A percentile compares a stretch with the other conserved stretches of the same genome.
Conservation (phyloP, 768 basidiomycete genomes). For the Auriscalpium microsporum region DNA sequence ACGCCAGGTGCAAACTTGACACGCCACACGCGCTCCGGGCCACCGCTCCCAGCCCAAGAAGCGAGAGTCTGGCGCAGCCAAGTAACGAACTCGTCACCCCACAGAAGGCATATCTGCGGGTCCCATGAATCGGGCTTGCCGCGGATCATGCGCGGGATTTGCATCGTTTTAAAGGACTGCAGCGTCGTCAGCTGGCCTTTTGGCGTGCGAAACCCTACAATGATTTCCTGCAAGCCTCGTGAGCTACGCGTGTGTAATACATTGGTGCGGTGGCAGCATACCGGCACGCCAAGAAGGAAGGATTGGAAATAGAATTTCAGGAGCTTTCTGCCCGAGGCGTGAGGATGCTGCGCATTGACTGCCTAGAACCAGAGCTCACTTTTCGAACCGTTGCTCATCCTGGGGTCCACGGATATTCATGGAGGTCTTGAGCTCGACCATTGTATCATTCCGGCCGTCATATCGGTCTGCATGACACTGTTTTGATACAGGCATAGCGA, state of each 20-base stretch:
- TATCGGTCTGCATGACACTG: conserved; percentile 39
- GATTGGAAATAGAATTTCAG: conserved; percentile 91
- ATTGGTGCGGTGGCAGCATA: conserved; percentile 17
- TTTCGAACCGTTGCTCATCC: conserved; percentile 73
- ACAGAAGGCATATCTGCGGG: conserved; percentile 61
- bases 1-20: conserved; percentile 51
- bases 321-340: conserved; percentile 56
- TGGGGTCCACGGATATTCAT: conserved; percentile 51
- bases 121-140: conserved; percentile 74
- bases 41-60: background rate
- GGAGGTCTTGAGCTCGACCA: conserved; percentile 87
- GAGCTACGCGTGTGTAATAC: conserved; percentile 14
- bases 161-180: conserved; percentile 69
- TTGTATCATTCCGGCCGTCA: conserved; percentile 51
- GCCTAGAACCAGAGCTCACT: conserved; percentile 34
- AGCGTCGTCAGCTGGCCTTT: conserved; percentile 57
- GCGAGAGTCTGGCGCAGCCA: conserved; percentile 33
- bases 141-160: conserved; percentile 71
- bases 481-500: background rate
- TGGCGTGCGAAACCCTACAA: conserved; percentile 82
- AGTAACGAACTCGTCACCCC: conserved; percentile 56
- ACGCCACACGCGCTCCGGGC: conserved; percentile 50
- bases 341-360: background rate
- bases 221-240: conserved; percentile 51
- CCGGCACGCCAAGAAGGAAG: conserved; percentile 86